A percentile compares a stretch with the other conserved stretches of the same genome.
These are phyloP conservation scores for bread wheat (Triticum aestivum) DNA, from an alignment of 176 grass and related monocot species.

Conservation along the genomic window IWGSC_CS_RefSeq_v2.1 NC_057813.1:386498461-386498960, in stretches of 20 bases:
- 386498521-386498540: constrained; percentile 20
- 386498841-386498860: constrained; percentile 76
- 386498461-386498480: constrained; percentile 99
- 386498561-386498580: constrained; percentile 57
- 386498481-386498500: constrained; percentile 99
- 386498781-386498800: constrained; percentile 91
- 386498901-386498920: neutral
- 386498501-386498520: neutral
- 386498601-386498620: constrained; percentile 99
- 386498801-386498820: constrained; percentile 87
- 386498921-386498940: neutral
- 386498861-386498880: constrained; percentile 10
- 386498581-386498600: constrained; percentile 90
- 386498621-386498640: constrained; percentile 87
- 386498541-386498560: neutral
- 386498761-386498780: constrained; percentile 95
- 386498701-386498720: constrained; percentile 98
- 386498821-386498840: constrained; percentile 95
- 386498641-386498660: constrained; percentile 88
- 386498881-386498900: constrained; percentile 1
- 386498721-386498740: constrained; percentile 95
- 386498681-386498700: constrained; percentile 91
- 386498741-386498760: constrained; percentile 92
- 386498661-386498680: constrained; percentile 90
- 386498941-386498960: neutral